Conservation (phyloP, 2,329 filamentous ascomycete species). For the Ophiostoma pallidulum region DNA sequence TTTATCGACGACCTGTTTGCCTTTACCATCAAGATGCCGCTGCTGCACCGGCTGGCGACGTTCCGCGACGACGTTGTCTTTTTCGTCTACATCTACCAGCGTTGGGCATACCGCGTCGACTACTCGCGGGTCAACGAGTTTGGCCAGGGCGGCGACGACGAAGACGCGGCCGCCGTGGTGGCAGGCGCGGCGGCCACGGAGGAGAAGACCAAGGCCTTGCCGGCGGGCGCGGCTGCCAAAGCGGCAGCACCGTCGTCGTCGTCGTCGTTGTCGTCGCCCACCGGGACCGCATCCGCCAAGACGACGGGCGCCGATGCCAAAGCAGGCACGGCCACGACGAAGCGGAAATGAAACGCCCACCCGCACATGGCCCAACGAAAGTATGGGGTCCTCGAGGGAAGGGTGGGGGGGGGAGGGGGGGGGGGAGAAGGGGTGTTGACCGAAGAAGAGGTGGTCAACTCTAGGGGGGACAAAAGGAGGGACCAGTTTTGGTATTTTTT, state of each 20-base stretch:
- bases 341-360: conserved; percentile 38
- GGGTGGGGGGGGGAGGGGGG: too few species aligned
- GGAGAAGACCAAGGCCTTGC: conserved; percentile 28
- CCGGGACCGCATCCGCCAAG: neutral
- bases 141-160: conserved; percentile 93
- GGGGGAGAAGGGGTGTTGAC: neutral
- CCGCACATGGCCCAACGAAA: too few species aligned
- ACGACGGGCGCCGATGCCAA: conserved; percentile 40
- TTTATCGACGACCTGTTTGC: conserved; percentile 99
- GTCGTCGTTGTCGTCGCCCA: too few species aligned
- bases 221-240: conserved; percentile 30
- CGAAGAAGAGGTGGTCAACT: too few species aligned
- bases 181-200: too few species aligned
- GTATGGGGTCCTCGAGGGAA: too few species aligned
- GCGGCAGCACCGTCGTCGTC: too few species aligned
- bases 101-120: conserved; percentile 85
- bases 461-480: too few species aligned
- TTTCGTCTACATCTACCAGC: conserved; percentile 94
- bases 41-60: conserved; percentile 83
- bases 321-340: conserved; percentile 35
- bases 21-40: conserved; percentile 98
- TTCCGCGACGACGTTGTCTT: conserved; percentile 95
- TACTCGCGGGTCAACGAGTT: conserved; percentile 94
- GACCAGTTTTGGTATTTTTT: too few species aligned
- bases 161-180: conserved; percentile 32